phyloP scores from a whole-genome alignment of 1,284 basidiomycete species.

The Cerrena zonata region DNA sequence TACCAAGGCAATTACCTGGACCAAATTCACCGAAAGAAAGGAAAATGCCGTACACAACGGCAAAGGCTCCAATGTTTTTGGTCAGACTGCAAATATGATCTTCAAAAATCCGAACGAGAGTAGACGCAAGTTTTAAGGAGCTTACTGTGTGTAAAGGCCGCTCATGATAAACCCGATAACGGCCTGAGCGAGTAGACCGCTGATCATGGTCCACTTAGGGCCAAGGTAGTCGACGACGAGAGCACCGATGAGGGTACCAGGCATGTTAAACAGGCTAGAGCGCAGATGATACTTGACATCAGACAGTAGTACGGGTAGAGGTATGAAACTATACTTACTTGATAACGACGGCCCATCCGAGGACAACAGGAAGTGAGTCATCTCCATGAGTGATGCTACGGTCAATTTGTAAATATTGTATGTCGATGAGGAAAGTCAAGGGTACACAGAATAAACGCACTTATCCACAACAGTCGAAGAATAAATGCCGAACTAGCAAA shows the following conservation, averaged over 20 bases:
- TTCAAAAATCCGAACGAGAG: no score
- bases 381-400: constrained; percentile 53
- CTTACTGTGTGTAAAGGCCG: constrained; percentile 52
- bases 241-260: constrained; percentile 73
- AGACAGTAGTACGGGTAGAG: not conserved
- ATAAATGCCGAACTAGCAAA: constrained; percentile 78
- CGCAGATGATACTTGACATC: not conserved
- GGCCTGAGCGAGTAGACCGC: constrained; percentile 64
- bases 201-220: constrained; percentile 75
- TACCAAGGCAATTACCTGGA: constrained; percentile 75
- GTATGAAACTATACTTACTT: constrained; percentile 42
- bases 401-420: not conserved
- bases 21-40: constrained; percentile 78
- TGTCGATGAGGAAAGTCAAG: not conserved
- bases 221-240: constrained; percentile 72
- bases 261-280: constrained; percentile 69
- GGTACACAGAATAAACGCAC: constrained; percentile 30
- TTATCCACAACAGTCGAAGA: constrained; percentile 71
- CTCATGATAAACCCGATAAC: constrained; percentile 82
- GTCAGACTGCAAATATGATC: constrained; percentile 33
- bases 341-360: constrained; percentile 76
- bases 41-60: constrained; percentile 88
- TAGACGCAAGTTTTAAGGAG: no score
- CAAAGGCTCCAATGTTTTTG: constrained; percentile 70
- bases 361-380: constrained; percentile 48